Conservation (phyloP, 1,284 basidiomycete species). For the Chondrostereum purpureum region DNA sequence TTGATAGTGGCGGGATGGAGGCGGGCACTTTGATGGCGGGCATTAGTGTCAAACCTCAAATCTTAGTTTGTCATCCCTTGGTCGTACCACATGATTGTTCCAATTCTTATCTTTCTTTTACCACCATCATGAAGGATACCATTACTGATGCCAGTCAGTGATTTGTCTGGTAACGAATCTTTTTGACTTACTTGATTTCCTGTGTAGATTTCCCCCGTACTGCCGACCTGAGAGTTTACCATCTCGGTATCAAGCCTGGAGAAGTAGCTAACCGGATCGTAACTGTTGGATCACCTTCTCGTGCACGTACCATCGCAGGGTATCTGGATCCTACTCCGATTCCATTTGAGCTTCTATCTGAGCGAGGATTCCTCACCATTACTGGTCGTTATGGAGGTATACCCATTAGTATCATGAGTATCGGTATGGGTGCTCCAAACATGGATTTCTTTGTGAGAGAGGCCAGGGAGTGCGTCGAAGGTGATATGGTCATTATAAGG, state of each 20-base stretch:
- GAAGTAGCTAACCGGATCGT: slow-evolving; percentile 81
- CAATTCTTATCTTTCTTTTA: not conserved
- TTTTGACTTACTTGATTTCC: slow-evolving; percentile 2
- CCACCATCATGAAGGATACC: slow-evolving; percentile 43
- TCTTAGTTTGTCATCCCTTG: too few relatives aligned
- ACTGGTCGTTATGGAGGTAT: slow-evolving; percentile 68
- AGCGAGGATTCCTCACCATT: slow-evolving; percentile 75
- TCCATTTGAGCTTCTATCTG: slow-evolving; percentile 60
- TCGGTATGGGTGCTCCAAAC: slow-evolving; percentile 79
- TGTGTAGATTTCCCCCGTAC: slow-evolving; percentile 67
- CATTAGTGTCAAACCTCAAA: too few relatives aligned
- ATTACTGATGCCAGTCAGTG: slow-evolving; percentile 54
- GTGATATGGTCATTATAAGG: slow-evolving; percentile 76
- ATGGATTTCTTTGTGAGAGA: slow-evolving; percentile 85
- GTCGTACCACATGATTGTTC: not conserved
- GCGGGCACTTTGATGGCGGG: too few relatives aligned
- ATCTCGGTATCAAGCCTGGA: slow-evolving; percentile 67
- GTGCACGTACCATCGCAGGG: slow-evolving; percentile 55
- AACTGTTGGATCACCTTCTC: slow-evolving; percentile 70
- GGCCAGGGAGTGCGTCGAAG: slow-evolving; percentile 67
- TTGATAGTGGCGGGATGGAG: too few relatives aligned
- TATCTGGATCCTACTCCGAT: slow-evolving; percentile 53
- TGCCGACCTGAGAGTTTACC: slow-evolving; percentile 65
- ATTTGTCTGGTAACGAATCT: not conserved
- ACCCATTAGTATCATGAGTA: slow-evolving; percentile 71